Base-by-base conservation (phyloP, 169 alveolate species). In the Babesia sp. region DNA sequence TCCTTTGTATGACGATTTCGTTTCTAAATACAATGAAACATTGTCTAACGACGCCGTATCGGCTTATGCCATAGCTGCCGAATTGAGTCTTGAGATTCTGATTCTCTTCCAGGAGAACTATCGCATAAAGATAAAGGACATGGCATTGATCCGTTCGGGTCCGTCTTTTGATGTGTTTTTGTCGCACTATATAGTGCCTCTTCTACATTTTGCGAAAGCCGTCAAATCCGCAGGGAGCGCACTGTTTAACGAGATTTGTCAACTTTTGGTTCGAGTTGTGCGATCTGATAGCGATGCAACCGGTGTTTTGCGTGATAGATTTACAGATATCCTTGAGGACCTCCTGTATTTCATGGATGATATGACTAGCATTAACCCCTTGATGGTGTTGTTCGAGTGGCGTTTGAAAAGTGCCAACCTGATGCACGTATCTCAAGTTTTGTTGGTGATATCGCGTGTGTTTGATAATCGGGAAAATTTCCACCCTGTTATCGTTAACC, bases 361-460 rank as follows among this genome's bases (percentile, higher is more conserved):
- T 31, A 58, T 45, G 54, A 37, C 56, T 37, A 57, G 68, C 59
- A 70, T 69, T 22, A 78, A 54, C 53, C 77, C 71, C 33, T 41
- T 68, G 22, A 51, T 78, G 67, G 71, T 72, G 11, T 53, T 78
- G 51, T 78, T 78, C 29, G 86, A 78, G 46, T 78, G 86, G 86
- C 54, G 82, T 36, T 57, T 78, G 41, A 70, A 41, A 59, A 57
- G 73, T 31, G 77, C 67, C 51, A 37, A 78, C 28, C 26, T 57
- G 26, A 24, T n/a, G 9, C 86, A 70, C 14, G 41, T 55, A 24
- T 69, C 86, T 9, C 72, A 63, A 28, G 39, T 78, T 34, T 34
- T 78, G 45, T 33, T 70, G 56, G 58, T 78, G 37, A 44, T 78
- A 53, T 53, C 86, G 41, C 59, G 31, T 3, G 42, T 78, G 6